Evolutionary conservation across 176 grass and related monocot genomes (phyloP), one percentile per base, ranked within the genome.

Genomic region (barley (Hordeum vulgare)): DNA sequence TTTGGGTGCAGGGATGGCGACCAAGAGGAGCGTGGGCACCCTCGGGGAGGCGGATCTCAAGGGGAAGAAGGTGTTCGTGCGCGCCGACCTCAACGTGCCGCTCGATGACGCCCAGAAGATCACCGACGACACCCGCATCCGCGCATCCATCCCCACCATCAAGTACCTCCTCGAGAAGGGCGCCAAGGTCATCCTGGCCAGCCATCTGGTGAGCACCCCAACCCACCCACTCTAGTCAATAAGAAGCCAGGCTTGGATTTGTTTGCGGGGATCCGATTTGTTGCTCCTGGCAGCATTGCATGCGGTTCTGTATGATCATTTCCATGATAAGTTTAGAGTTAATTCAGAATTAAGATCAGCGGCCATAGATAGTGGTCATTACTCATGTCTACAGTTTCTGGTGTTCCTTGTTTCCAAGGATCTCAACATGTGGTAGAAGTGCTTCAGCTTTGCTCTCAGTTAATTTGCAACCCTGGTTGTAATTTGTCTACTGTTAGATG

Each of bases 11-110:
- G 18, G 0, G 18, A 74, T 98, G 96, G 96, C 89, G 78, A 89
- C 86, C 49, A 98, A 95, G 91, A 92, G 81, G 89, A 98, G 96
- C 87, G 96, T 98, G 6, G 85, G 93, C 21, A 83, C 81, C 54
- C 93, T 98, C 7, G 85, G 78, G 2, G 96, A 91, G 78, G 93
- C 85, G 77, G 93, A 87, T 74, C 71, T 74, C 71, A 74, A 53
- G 71, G 71, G 71, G 44, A 74, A 74, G 71, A 74, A 74, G 71
- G 96, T 98, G 79, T 98, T 98, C 58, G 73, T 98, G 74, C 81
- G 96, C 36, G 84, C 92, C 76, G 96, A 98, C 92, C 90, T 98
- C 59, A 98, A 98, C 87, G 96, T 98, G 39, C 96, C 96, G 65
- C 86, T 98, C 56, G 96, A 98, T 35, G 96, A 98, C 3, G 87